Base-by-base conservation (phyloP, 805 yeast genomes). In the Starmerella bacillaris region DNA sequence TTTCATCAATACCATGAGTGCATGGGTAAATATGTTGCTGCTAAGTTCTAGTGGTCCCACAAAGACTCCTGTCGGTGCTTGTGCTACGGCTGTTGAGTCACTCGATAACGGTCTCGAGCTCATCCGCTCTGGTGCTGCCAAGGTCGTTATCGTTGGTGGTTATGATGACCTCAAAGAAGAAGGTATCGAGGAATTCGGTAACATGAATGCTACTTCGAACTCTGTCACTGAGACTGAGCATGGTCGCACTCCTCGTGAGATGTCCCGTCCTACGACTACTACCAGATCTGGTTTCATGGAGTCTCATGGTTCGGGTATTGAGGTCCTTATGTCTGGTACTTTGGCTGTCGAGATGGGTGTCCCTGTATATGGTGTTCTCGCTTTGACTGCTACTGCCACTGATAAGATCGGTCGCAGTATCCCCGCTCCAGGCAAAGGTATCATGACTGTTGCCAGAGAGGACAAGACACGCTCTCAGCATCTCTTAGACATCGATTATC, bases 401-500 rank as follows among this genome's bases (percentile, higher is more conserved):
- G 99, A 89, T 61, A 92, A 84, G 74, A 86, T 86, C 58, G 95
- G 96, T 56, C 78, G 95, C 65, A 84, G 96, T 34, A 86, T 89
- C 47, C 99, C 99, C 47, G 98, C 98, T 55, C 99, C 99, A 63
- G 99, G 99, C 59, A 82, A 86, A 66, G 99, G 99, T 76, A 78
- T 89, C 48, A 70, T 89, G 67, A 89, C 98, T 42, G 82, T 94
- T 55, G 98, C 98, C 39, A 76, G 92, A 55, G 98, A 92, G 65
- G 77, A 70, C 67, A 72, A 76, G 49, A 64, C 89, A 38, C 76
- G 86, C 42, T 64, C 79, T 61, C 46, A 43, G 37, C 47, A 44
- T 35, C 24, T 40, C 31, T 64, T 89, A 63, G 79, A 83, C 59
- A 74, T 89, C 58, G 74, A 77, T 57, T 89, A 89, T 74, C 79